phyloP scores from a whole-genome alignment of 225 moss, liverwort and hornwort species.

The Antitrichia curtipendula region DNA sequence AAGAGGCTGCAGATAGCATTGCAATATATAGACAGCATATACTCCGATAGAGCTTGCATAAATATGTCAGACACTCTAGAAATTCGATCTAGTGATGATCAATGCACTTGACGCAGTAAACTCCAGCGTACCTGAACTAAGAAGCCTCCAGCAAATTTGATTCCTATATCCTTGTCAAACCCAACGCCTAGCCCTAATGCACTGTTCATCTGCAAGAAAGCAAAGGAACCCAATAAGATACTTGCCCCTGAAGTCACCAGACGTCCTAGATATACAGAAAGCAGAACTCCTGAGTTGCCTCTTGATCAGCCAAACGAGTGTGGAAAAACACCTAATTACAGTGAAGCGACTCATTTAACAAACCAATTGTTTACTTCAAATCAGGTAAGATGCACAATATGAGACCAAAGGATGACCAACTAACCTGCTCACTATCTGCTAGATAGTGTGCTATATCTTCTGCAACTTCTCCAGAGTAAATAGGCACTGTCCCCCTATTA shows the following conservation, averaged over 20 bases:
- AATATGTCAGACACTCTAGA: not conserved
- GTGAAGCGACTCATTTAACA: not conserved
- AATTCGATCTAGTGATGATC: not conserved
- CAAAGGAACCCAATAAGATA: not conserved
- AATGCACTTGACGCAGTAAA: not conserved
- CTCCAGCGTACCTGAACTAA: conserved; percentile 70
- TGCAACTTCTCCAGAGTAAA: conserved; percentile 94
- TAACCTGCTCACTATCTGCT: conserved; percentile 98
- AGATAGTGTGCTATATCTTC: conserved; percentile 97
- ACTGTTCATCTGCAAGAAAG: conserved; percentile 58
- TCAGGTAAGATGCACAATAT: not conserved
- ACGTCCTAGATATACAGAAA: not conserved
- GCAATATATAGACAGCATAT: not conserved
- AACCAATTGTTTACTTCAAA: not conserved
- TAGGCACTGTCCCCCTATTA: conserved; percentile 84
- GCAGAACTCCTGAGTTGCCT: not conserved
- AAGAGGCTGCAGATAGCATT: not conserved
- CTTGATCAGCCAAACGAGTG: not conserved
- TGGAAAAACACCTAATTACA: not conserved
- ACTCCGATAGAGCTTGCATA: not conserved
- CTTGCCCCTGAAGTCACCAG: not conserved
- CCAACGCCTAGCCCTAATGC: conserved; percentile 91
- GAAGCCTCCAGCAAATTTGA: conserved; percentile 92
- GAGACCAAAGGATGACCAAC: not conserved
- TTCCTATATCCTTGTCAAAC: conserved; percentile 59